Base-by-base conservation (phyloP, 495 filamentous ascomycete genomes). In the Neurospora discreta region DNA sequence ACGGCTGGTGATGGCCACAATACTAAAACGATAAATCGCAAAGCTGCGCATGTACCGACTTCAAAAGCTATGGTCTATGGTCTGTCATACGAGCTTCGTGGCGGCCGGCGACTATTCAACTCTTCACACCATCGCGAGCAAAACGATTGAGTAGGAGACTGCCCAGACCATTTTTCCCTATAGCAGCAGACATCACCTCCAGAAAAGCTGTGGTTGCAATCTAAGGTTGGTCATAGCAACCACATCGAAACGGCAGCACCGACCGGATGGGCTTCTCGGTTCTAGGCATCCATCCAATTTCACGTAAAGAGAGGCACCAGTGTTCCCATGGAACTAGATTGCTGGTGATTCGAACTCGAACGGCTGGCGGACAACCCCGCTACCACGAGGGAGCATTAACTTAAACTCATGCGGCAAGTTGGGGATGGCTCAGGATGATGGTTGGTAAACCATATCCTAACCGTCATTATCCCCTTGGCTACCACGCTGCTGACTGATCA, bases 171-270 rank as follows among this genome's bases (percentile, higher is more conserved):
- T 15, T 65, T 65, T 36, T 33, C 13, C 52, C 26, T n/a, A 65
- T 65, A 65, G 52, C 52, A 65, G 23, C 52, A 65, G 52, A 65
- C 26, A 26, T 65, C 33, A 65, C 52, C 52, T 65, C 15, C 33
- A 18, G 26, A 65, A 33, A 65, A 33, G 68, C 69, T 74, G 73
- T 75, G 77, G 78, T 78, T 80, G 72, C 78, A 78, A 75, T 78
- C 75, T 76, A 58, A 73, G 75, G 58, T 71, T 69, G 42, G 73
- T 42, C 70, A 65, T 72, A 41, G 15, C 52, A 65, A 65, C 52
- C 52, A 43, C 68, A 68, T 44, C 69, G 38, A 74, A 71, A 71
- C 60, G 42, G 46, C 73, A 71, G 71, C 68, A 69, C 73, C 73
- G 73, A 70, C 65, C 36, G 69, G 33, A 33, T 68, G 72, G 71